Base-by-base conservation (phyloP, 2,329 filamentous ascomycete species). In the Colletotrichum navitas region DNA sequence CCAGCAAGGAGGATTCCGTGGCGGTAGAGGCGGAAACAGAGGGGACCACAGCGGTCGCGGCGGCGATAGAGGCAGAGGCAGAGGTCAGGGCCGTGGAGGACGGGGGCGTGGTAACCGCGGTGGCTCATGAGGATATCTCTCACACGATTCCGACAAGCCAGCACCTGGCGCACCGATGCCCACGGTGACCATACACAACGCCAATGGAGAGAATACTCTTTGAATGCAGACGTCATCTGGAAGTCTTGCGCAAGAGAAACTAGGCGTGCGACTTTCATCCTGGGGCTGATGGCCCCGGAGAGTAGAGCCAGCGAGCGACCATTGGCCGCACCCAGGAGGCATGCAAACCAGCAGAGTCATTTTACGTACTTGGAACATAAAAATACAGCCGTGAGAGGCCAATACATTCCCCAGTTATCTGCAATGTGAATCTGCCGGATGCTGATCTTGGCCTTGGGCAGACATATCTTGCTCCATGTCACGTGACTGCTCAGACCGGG, bases 1-100 rank as follows among this genome's bases (percentile, higher is more conserved):
- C 74, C 91, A 94, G 77, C 85, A 84, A 70, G 82, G 85, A 63
- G 85, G 84, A 73, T 93, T 91, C 78, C 87, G 91, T 68, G 91
- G 92, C 59, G 91, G 92, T 51, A 86, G 90, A 49, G 87, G 89
- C 73, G 87, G 89, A 21, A 83, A 85, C 65, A 85, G 89, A 76
- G 89, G 88, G 66, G 89, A 90, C 47, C 86, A 91, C 74, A 85
- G 85, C 55, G 84, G 87, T 60, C 82, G 88, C 55, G 85, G 88
- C 72, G 86, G 86, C 73, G 85, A 88, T n/a, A 83, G 87, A 36
- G 86, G 88, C 21, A 84, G 87, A 49, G 86, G 88, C n/a, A 84
- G 87, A 47, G 84, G 86, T 32, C 71, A 70, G 41, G 59, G 73
- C 34, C 59, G 65, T 18, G 66, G 69, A 16, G 69, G 69, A 21